A percentile compares a stretch with the other conserved stretches of the same genome.
These are phyloP conservation scores for Apiotrichum montevideense DNA, from an alignment of 1,284 basidiomycete species.

Conservation along the genomic window DNA sequence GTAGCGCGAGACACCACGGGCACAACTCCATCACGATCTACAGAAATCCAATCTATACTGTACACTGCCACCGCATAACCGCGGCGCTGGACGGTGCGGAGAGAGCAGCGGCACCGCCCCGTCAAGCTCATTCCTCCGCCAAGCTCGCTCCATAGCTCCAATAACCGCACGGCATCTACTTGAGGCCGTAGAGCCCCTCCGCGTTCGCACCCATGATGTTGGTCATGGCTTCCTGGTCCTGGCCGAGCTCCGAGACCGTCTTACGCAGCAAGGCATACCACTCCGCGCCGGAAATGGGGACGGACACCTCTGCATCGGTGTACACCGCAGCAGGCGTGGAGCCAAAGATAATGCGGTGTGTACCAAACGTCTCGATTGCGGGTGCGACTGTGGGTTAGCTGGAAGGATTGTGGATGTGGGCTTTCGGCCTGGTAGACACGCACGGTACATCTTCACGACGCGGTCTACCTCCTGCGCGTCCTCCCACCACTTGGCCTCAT, in stretches of 20 bases:
- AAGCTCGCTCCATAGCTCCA: too few species aligned
- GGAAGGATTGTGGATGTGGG: too few species aligned
- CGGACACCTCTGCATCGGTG: slow-evolving; percentile 20
- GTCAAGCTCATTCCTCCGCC: too few species aligned
- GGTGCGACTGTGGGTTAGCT: slow-evolving; percentile 21
- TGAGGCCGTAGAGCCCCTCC: not conserved
- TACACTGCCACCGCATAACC: not conserved
- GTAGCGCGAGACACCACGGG: not conserved
- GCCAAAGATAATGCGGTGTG: slow-evolving; percentile 56
- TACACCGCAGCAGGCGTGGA: slow-evolving; percentile 47
- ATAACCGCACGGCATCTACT: not conserved
- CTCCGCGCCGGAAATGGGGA: slow-evolving; percentile 53
- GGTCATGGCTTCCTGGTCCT: slow-evolving; percentile 63
- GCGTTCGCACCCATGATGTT: slow-evolving; percentile 38
- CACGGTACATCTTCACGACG: slow-evolving; percentile 81
- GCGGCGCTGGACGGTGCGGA: too few species aligned
- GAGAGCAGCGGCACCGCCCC: too few species aligned
- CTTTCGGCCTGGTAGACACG: slow-evolving; percentile 44
- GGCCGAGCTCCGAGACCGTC: slow-evolving; percentile 71
- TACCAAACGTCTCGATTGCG: slow-evolving; percentile 62
- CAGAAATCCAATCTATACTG: slow-evolving; percentile 1
- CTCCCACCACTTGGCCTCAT: slow-evolving; percentile 50
- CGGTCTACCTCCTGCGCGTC: slow-evolving; percentile 65
- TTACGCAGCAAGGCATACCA: slow-evolving; percentile 79
- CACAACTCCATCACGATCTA: not conserved